phyloP scores from a whole-genome alignment of 768 basidiomycete species.

The Boletus tomentosulus region DNA sequence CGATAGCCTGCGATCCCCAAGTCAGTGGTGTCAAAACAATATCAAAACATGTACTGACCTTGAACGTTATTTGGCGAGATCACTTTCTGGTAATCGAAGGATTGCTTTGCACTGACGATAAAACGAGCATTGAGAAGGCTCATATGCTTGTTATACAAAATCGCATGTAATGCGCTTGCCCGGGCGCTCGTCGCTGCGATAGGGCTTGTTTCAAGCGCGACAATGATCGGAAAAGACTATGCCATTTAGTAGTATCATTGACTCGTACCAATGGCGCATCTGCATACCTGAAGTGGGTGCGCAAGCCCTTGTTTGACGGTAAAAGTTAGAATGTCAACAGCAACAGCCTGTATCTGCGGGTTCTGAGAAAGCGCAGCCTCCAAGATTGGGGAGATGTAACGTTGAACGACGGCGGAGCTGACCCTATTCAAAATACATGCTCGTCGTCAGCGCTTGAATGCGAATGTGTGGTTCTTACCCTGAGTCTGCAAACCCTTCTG shows the following conservation, averaged over 20 bases:
- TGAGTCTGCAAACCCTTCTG: constrained; percentile 93
- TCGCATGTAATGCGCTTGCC: constrained; percentile 74
- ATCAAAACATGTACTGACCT: constrained; percentile 38
- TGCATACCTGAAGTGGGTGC: constrained; percentile 80
- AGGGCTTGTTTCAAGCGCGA: constrained; percentile 89
- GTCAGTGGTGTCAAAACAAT: neutral
- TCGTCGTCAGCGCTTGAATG: neutral
- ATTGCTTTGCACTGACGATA: constrained; percentile 70
- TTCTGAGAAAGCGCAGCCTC: constrained; percentile 74
- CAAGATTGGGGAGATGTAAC: constrained; percentile 80
- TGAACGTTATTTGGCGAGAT: constrained; percentile 44
- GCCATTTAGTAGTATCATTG: neutral
- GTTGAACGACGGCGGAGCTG: constrained; percentile 90
- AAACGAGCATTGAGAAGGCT: constrained; percentile 86
- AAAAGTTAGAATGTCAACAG: constrained; percentile 88
- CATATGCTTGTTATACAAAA: constrained; percentile 85
- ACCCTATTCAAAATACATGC: constrained; percentile 49
- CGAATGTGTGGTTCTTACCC: constrained; percentile 56
- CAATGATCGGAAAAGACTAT: constrained; percentile 86
- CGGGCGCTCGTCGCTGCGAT: constrained; percentile 56
- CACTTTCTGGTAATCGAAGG: constrained; percentile 80
- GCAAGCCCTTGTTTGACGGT: constrained; percentile 94
- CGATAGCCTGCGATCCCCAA: constrained; percentile 52
- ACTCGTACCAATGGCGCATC: neutral
- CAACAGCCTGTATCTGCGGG: constrained; percentile 68